Percentiles rank a stretch among this genome's conserved stretches.
Evolutionary conservation across 306 rosid species (phyloP).

Genomic region (Lathyrus aphaca): DNA sequence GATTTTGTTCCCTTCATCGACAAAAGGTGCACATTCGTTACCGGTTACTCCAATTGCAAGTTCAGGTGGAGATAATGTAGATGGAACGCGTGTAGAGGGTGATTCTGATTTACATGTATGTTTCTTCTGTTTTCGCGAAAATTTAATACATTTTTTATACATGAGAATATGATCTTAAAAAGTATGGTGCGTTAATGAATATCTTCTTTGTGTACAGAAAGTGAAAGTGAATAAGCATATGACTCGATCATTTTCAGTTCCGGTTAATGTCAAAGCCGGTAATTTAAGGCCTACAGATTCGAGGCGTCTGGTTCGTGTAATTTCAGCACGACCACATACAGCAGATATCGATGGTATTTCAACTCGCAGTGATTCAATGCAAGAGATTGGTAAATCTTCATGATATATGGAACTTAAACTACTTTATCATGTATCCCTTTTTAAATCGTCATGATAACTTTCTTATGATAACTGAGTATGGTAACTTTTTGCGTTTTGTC

Average conservation of each 20-base stretch:
- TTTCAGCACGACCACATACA: slow-evolving; percentile 60
- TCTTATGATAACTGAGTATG: background rate
- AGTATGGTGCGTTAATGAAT: slow-evolving; percentile 31
- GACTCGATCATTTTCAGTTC: slow-evolving; percentile 82
- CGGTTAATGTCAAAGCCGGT: slow-evolving; percentile 56
- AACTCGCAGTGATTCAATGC: slow-evolving; percentile 43
- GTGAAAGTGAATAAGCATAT: slow-evolving; percentile 57
- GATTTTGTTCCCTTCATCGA: slow-evolving; percentile 57
- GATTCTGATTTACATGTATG: slow-evolving; percentile 57
- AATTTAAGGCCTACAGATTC: slow-evolving; percentile 61
- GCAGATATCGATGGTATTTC: slow-evolving; percentile 49
- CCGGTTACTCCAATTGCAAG: slow-evolving; percentile 75
- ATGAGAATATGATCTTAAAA: slow-evolving; percentile 3
- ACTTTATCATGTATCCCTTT: slow-evolving; percentile 26
- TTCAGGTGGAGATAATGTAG: slow-evolving; percentile 43
- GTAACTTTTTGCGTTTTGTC: slow-evolving; percentile 1
- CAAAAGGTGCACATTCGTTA: slow-evolving; percentile 60
- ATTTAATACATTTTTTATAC: background rate
- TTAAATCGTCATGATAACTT: slow-evolving; percentile 27
- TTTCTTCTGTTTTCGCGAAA: background rate
- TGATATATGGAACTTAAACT: slow-evolving; percentile 7
- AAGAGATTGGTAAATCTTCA: slow-evolving; percentile 57
- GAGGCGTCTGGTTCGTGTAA: slow-evolving; percentile 71
- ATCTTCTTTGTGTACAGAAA: slow-evolving; percentile 51
- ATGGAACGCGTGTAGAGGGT: slow-evolving; percentile 48